Conservation (phyloP, 75 land plant genomes). For the Picea sitchensis region DNA sequence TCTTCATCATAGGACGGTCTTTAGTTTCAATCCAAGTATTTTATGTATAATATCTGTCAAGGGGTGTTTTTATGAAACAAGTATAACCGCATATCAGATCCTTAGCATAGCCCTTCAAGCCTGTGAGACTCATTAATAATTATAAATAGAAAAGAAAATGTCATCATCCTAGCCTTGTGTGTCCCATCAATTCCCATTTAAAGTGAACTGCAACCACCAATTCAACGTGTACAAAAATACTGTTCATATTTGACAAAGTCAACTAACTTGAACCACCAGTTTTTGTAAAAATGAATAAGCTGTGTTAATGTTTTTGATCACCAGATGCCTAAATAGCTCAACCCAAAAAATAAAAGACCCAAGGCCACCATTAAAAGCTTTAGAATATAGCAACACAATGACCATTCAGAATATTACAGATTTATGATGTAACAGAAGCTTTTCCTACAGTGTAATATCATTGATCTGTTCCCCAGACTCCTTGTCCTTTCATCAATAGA, state of each 20-base stretch:
- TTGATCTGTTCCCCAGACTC: not conserved
- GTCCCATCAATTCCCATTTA: too few species aligned
- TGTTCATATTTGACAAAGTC: too few species aligned
- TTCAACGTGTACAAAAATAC: too few species aligned
- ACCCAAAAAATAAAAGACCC: too few species aligned
- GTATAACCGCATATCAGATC: not conserved
- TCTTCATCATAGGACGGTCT: not conserved
- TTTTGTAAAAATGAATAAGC: not conserved
- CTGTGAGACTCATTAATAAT: not conserved
- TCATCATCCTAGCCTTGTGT: not conserved
- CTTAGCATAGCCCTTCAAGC: not conserved
- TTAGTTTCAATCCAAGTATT: not conserved
- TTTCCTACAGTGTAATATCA: not conserved
- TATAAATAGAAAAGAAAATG: not conserved
- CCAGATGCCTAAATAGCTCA: not conserved
- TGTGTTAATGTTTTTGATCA: not conserved
- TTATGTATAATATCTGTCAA: not conserved
- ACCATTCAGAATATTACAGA: not conserved
- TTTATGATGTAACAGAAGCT: not conserved
- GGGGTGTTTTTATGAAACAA: not conserved
- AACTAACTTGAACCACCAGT: not conserved
- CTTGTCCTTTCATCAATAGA: conserved; percentile 16
- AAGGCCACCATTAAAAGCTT: not conserved
- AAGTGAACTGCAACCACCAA: too few species aligned
- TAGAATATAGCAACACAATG: not conserved